Base-by-base conservation (phyloP, 2,329 filamentous ascomycete species). In the Verticillium isaacii region DNA sequence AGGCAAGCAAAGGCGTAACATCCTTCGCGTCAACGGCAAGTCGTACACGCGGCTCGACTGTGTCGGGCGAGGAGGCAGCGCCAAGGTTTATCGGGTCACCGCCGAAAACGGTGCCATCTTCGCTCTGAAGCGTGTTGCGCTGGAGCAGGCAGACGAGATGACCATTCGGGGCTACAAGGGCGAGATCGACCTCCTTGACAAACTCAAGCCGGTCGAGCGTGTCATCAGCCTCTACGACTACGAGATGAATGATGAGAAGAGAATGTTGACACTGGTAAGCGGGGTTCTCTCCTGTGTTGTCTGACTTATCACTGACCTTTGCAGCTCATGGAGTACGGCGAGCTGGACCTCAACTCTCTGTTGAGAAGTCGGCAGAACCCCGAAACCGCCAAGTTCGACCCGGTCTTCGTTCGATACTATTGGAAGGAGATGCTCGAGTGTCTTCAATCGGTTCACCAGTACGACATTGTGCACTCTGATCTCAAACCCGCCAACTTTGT, bases 361-460 rank as follows among this genome's bases (percentile, higher is more conserved):
- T 84, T 99, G 66, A 89, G 88, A 39, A 85, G 88, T 66, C 87
- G 88, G 11, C 80, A 91, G 69, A 91, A 88, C 69, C 85, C 82
- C 0, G 89, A 93, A 64, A 86, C 90, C 60, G 86, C 91, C 45
- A 85, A 83, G 63, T 89, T 99, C 64, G 95, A 99, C 72, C 84
- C 92, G 1, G 91, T 90, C 60, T 97, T 98, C 74, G 92, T 95
- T 14, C 90, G 95, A n/a, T 96, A 91, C 77, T 97, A 97, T 80
- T 99, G 95, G 95, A 95, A 96, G 75, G 95, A 99, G 77, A 99
- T 99, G 95, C 88, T 99, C 19, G 93, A 97, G 74, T 98, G 95
- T 72, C 87, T 99, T 6, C 86, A 91, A 67, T 87, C 94, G 0
- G 93, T 99, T 1, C 95, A 99, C 72, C 85, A 90, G 14, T 84